phyloP scores from a whole-genome alignment of 2,329 filamentous ascomycete species.

The Beauveria australis region DNA sequence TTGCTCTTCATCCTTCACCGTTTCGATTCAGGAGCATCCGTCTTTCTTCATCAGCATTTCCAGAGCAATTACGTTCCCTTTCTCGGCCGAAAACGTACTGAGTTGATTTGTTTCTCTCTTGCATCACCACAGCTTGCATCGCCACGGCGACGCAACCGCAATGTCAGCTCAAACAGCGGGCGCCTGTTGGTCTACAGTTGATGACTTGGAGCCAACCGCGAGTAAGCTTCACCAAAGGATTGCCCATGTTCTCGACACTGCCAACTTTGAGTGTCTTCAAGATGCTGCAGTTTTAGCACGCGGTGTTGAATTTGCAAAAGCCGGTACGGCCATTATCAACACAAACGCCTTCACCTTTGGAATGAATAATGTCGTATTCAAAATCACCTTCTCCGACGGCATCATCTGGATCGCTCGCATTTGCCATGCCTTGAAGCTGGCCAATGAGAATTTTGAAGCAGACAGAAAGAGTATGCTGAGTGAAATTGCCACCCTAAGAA shows the following conservation, averaged over 20 bases:
- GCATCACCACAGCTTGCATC: neutral
- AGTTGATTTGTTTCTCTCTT: neutral
- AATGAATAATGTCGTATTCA: neutral
- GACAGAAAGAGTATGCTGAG: slow-evolving; percentile 7
- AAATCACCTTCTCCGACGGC: neutral
- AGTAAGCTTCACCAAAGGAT: neutral
- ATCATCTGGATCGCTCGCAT: neutral
- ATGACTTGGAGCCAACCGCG: neutral
- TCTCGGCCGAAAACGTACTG: neutral
- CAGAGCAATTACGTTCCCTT: neutral
- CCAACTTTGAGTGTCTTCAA: neutral
- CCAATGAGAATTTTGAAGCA: neutral
- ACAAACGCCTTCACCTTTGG: neutral
- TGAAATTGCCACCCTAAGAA: slow-evolving; percentile 11
- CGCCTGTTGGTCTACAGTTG: neutral
- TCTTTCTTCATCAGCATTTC: neutral
- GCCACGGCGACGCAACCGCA: neutral
- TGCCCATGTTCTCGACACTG: neutral
- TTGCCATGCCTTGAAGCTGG: neutral
- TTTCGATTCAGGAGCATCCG: neutral
- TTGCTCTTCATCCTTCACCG: neutral
- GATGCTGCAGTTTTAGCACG: neutral
- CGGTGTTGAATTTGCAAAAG: no score
- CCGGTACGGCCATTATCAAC: neutral
- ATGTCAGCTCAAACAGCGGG: neutral